Evolutionary conservation across 345 rosid genomes (phyloP), one percentile per base, ranked within the genome.

Genomic region (Eucalyptus victrix): DNA sequence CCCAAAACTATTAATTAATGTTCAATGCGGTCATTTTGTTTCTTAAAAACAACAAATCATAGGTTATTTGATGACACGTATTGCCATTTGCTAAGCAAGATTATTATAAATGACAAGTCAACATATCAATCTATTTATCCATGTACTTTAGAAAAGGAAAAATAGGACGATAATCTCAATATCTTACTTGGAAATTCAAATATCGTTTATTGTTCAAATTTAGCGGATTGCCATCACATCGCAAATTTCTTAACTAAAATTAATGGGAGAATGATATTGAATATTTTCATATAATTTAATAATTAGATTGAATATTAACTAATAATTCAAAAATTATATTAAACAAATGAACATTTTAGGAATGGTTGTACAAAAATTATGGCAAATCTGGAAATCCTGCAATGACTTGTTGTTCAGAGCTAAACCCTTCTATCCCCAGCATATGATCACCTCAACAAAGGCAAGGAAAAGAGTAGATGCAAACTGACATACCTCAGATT

Each of bases 141-240:
- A 56, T 56, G 12, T 56, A 56, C 62, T 56, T 56, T 56, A 56
- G 28, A 23, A 56, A 24, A 56, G 13, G 13, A 56, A 56, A 56
- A 3, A 58, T 58, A 28, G 15, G 58, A 53, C 2, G 5, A 19
- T 2, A 19, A 53, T 53, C 58, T 53, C 9, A 53, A 58, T 26
- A 58, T 26, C n/a, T 21, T 28, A 26, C n/a, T 26, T 58, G 65
- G 15, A 62, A 62, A 62, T 62, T 26, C 34, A 6, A 6, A 6
- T 11, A 26, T 26, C 7, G 14, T 12, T 26, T 60, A 9, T 11
- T 5, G 8, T 1, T 62, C 32, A 62, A 62, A 30, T 30, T 62
- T 30, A 28, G n/a, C 0, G 1, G 34, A 62, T 30, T 12, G 32
- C 2, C 2, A 1, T 62, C 34, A 62, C n/a, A 28, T 62, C 0